Base-by-base conservation (phyloP, 805 yeast genomes). In the Kockiozyma suomiensis region DNA sequence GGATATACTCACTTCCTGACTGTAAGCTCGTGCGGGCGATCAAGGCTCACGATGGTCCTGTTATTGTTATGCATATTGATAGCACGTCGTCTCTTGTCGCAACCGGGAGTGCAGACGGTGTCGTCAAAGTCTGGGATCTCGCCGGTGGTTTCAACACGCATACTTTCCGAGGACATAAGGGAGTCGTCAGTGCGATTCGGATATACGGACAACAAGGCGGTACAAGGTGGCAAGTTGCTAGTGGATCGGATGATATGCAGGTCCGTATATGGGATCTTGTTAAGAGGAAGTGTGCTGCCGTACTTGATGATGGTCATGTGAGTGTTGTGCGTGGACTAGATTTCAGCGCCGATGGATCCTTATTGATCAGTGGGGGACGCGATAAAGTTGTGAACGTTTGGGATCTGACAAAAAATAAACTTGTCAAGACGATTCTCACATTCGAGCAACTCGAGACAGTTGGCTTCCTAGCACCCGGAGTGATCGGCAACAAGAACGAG, bases 101-200 rank as follows among this genome's bases (percentile, higher is more conserved):
- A 19, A 85, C 94, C 70, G 99, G 99, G 41, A 91, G 96, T 49
- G 88, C 97, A 0, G 99, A 94, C 73, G 98, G 99, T 50, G 82
- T 85, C 43, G 87, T 92, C 17, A 85, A 89, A 47, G 96, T 94
- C 0, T 91, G 96, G 87, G 99, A 94, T 73, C 81, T 94, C 38
- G 92, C 85, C 65, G 91, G 91, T 37, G 92, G 94, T 0, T 90
- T 81, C 66, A 83, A 87, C 2, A 94, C 99, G 0, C 99, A 94
- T 74, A 85, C 90, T 13, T 80, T 94, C 58, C 87, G 88, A 72
- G 98, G 99, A 0, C 99, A 94, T 72, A 96, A 97, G 21, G 86
- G 94, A 12, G 87, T 96, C 1, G 80, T 93, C 42, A 86, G 96
- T 48, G 83, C 94, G 3, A 73, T 93, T 56, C 75, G 76, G 49